phyloP scores from a whole-genome alignment of 1,139 yeast species.

The Lodderomyces beijingensis region DNA sequence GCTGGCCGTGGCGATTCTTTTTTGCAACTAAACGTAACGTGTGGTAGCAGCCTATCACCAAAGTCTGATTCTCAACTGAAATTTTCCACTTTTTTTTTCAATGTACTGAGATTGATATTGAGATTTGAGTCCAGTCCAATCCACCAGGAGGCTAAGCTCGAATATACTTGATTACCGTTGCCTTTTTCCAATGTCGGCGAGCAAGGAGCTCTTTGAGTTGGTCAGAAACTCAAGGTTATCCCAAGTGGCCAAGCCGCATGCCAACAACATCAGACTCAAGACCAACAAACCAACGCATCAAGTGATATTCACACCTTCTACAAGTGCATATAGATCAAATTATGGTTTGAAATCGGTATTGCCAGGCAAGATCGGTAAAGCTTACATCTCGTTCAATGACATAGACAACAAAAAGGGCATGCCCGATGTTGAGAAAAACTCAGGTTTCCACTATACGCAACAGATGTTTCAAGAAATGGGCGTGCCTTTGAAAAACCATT shows the following conservation, averaged over 20 bases:
- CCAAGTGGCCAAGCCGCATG: slow-evolving; percentile 44
- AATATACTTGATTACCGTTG: too few species aligned
- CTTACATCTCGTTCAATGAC: slow-evolving; percentile 42
- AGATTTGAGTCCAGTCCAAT: too few species aligned
- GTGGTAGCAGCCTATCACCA: too few species aligned
- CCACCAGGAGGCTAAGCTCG: too few species aligned
- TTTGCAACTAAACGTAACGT: too few species aligned
- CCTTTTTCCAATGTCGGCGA: slow-evolving; percentile 7
- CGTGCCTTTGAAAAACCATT: slow-evolving; percentile 30
- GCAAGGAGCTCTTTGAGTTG: slow-evolving; percentile 25
- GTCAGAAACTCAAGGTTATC: slow-evolving; percentile 42
- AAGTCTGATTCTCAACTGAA: too few species aligned
- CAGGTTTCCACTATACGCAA: slow-evolving; percentile 37
- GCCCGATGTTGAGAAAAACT: slow-evolving; percentile 47
- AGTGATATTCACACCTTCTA: slow-evolving; percentile 40
- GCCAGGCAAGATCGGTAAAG: slow-evolving; percentile 40
- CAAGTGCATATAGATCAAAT: slow-evolving; percentile 40
- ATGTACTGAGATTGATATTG: too few species aligned
- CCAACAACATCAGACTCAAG: slow-evolving; percentile 29
- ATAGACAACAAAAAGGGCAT: slow-evolving; percentile 40
- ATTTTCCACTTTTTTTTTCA: too few species aligned
- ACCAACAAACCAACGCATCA: slow-evolving; percentile 41
- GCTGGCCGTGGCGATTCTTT: too few species aligned
- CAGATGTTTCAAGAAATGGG: slow-evolving; percentile 43
- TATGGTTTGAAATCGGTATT: slow-evolving; percentile 43